These are phyloP conservation scores for Aureobasidium sp. DNA, from an alignment of 2,329 filamentous ascomycete genomes.

Conservation along the genomic window DNA sequence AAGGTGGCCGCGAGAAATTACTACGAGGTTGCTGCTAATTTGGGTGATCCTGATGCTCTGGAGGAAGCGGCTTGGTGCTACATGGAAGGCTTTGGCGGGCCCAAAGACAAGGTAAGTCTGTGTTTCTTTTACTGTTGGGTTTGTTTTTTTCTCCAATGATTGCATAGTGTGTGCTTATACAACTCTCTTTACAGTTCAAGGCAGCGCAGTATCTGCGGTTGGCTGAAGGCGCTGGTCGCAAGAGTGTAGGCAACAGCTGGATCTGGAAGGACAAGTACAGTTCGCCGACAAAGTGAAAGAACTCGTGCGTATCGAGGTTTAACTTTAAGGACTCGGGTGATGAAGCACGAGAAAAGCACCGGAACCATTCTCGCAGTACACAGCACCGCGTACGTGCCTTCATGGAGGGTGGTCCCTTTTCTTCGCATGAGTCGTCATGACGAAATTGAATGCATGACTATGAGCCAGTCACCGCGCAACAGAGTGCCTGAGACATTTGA, in stretches of 20 bases:
- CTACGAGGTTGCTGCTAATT: conserved; percentile 93
- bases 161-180: background rate
- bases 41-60: conserved; percentile 96
- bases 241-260: conserved; percentile 91
- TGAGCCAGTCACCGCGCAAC: background rate
- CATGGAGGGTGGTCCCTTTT: background rate
- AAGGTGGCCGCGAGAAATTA: conserved; percentile 80
- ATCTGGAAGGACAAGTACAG: conserved; percentile 97
- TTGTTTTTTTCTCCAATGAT: too few species aligned
- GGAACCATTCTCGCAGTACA: background rate
- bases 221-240: conserved; percentile 81
- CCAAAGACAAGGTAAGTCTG: conserved; percentile 82
- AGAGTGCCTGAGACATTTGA: background rate
- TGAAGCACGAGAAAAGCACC: background rate
- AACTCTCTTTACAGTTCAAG: background rate
- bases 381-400: background rate
- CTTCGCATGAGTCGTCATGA: background rate
- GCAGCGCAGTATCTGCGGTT: conserved; percentile 87
- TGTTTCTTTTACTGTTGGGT: conserved; percentile 34
- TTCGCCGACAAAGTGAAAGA: background rate
- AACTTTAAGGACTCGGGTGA: background rate
- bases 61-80: conserved; percentile 96
- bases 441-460: background rate
- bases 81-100: conserved; percentile 90
- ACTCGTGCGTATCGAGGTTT: too few species aligned